A percentile compares a stretch with the other conserved stretches of the same genome.
These are phyloP conservation scores for Xylaria sp. DNA, from an alignment of 2,329 filamentous ascomycete genomes.

Conservation along the genomic window DNA sequence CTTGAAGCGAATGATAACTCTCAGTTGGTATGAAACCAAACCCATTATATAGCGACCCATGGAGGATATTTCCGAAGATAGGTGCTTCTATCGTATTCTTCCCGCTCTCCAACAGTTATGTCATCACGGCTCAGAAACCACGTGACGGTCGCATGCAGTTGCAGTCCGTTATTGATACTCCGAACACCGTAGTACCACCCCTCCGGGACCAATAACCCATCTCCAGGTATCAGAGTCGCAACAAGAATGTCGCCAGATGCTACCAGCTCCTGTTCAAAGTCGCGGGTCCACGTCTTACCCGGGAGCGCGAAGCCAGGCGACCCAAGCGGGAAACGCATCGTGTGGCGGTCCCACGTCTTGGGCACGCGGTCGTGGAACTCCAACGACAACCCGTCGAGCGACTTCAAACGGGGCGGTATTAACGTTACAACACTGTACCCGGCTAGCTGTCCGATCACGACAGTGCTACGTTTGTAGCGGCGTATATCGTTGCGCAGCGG, in stretches of 20 bases:
- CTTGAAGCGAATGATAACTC: background rate
- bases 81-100: background rate
- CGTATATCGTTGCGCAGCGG: conserved; percentile 31
- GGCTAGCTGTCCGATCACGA: conserved; percentile 36
- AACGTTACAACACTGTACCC: conserved; percentile 35
- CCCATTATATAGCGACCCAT: conserved; percentile 15
- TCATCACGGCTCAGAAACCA: conserved; percentile 28
- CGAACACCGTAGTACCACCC: conserved; percentile 36
- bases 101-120: background rate
- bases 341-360: background rate
- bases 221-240: conserved; percentile 24
- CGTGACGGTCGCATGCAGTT: conserved; percentile 35
- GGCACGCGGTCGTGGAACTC: conserved; percentile 20
- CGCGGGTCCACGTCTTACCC: conserved; percentile 25
- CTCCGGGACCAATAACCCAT: conserved; percentile 33
- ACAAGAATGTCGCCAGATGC: conserved; percentile 21
- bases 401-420: conserved; percentile 20
- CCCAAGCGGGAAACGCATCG: background rate
- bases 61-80: conserved; percentile 3
- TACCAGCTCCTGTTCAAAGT: conserved; percentile 28
- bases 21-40: background rate
- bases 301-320: background rate
- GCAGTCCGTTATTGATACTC: conserved; percentile 28
- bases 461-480: conserved; percentile 18
- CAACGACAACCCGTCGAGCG: conserved; percentile 21